Evolutionary conservation across 2,329 filamentous ascomycete species (phyloP), one percentile per base, ranked within the genome.

Genomic region (Botrytis cinerea): DNA sequence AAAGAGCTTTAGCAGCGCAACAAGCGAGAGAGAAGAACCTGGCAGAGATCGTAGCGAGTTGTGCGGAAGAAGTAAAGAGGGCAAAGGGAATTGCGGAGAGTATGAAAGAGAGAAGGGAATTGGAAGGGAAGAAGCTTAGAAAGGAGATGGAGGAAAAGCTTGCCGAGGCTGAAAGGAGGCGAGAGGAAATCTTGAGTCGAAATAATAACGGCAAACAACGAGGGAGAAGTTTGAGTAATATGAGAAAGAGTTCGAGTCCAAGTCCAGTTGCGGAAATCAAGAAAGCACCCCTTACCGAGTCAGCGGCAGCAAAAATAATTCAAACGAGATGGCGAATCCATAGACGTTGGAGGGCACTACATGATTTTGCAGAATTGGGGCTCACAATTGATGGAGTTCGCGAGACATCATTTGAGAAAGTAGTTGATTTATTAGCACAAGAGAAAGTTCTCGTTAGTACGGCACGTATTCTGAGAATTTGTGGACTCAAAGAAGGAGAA

Each of bases 21-120:
- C 88, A 93, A 76, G 91, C 93, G 1, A 88, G 93, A 73, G 92
- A 95, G 83, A 92, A 92, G 78, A 93, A 95, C 78, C 83, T 96
- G 28, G 93, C 92, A 14, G 93, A 95, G 81, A 94, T 95, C 61
- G 92, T 93, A 6, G 92, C 93, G 67, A 87, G 89, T 74, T 95
- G 93, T 80, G 93, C 93, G 32, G 93, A 94, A 81, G 93, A 96
- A 81, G 93, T 96, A 25, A 90, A 92, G 80, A 88, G 92, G 76
- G 93, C 93, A 70, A 95, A 95, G 84, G 91, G 92, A 69, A 87
- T 95, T n/a, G 93, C 93, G 22, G 92, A 94, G 81, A 90, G 88
- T 73, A 94, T 93, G 85, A 94, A 93, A 82, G 91, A 93, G 83
- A 91, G 92, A 81, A 90, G 93, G 76, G 91, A 94, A 80, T 90